Percentiles rank a stretch among this genome's conserved stretches.
Evolutionary conservation across 2,329 filamentous ascomycete genomes (phyloP).

Genomic region (Trichoderma sp.): DNA sequence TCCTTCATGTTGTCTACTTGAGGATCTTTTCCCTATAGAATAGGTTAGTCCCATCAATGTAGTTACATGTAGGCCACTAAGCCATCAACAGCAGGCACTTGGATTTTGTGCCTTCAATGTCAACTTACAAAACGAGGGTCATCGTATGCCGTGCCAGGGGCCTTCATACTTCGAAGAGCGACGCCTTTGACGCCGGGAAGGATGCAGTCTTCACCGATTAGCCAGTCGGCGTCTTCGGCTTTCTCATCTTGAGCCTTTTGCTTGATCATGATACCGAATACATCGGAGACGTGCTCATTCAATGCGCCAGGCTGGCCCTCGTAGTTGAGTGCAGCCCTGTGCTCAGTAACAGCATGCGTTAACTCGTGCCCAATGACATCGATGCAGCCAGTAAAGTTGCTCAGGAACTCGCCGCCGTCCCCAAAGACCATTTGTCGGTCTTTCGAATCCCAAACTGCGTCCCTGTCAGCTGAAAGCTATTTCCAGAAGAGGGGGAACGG

Average conservation of each 20-base stretch:
- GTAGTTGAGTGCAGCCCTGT: constrained; percentile 54
- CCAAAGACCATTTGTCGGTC: constrained; percentile 57
- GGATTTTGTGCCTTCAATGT: not conserved
- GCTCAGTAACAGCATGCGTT: constrained; percentile 56
- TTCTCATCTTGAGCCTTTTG: constrained; percentile 51
- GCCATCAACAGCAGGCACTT: not conserved
- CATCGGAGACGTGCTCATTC: constrained; percentile 59
- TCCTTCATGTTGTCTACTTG: constrained; percentile 52
- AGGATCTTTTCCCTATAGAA: constrained; percentile 51
- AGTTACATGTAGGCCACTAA: too few relatives aligned
- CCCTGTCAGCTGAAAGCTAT: not conserved
- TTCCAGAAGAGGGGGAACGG: not conserved
- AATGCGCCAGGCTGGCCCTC: constrained; percentile 55
- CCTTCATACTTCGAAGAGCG: constrained; percentile 57
- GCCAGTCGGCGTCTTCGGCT: constrained; percentile 53
- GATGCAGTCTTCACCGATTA: constrained; percentile 56
- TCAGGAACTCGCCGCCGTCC: constrained; percentile 54
- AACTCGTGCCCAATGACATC: constrained; percentile 62
- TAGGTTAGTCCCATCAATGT: not conserved
- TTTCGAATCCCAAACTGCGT: constrained; percentile 51
- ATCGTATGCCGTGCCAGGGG: constrained; percentile 54
- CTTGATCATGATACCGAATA: constrained; percentile 60
- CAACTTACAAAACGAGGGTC: constrained; percentile 52
- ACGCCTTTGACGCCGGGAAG: constrained; percentile 53
- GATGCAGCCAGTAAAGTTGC: constrained; percentile 53